Percentiles rank a stretch among this genome's conserved stretches.
These are phyloP conservation scores for Crucibulum cyathiforme DNA, from an alignment of 1,284 basidiomycete genomes.

Conservation along the genomic window DNA sequence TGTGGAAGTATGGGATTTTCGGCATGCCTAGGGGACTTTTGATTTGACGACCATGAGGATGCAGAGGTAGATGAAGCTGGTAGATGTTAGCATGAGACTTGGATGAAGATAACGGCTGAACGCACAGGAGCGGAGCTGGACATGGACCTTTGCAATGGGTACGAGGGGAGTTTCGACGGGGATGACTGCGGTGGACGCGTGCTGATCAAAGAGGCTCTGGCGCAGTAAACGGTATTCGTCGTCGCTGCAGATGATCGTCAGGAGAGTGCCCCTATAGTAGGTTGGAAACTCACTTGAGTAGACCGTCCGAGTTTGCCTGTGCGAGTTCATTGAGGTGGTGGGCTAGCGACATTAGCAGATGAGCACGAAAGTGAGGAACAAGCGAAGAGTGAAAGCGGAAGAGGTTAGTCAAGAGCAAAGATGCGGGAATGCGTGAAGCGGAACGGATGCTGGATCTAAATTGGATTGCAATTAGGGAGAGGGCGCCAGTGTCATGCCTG, in stretches of 20 bases:
- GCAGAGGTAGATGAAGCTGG: not conserved
- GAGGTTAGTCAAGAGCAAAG: not conserved
- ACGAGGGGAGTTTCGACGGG: conserved; percentile 35
- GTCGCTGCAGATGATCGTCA: conserved; percentile 37
- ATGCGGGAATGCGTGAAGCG: not conserved
- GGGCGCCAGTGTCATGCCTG: no score
- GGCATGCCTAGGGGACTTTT: conserved; percentile 11
- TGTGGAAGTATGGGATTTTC: conserved; percentile 10
- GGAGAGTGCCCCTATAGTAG: conserved; percentile 3
- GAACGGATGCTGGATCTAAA: no score
- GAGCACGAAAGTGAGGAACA: conserved; percentile 16
- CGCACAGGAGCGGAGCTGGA: conserved; percentile 6
- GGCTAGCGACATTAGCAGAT: conserved; percentile 42
- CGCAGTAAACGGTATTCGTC: conserved; percentile 56
- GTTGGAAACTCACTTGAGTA: conserved; percentile 43
- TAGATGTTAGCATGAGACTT: not conserved
- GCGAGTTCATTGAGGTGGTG: conserved; percentile 51
- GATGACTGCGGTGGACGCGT: conserved; percentile 31
- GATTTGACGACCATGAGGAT: conserved; percentile 4
- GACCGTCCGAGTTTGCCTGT: conserved; percentile 45
- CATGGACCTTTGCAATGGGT: conserved; percentile 21
- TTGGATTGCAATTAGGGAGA: no score
- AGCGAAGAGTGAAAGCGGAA: not conserved
- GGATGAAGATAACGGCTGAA: not conserved
- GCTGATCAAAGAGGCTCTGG: conserved; percentile 50